A percentile compares a stretch with the other conserved stretches of the same genome.
phyloP scores from a whole-genome alignment of 805 yeast species.

The Metschnikowia picachoensis region DNA sequence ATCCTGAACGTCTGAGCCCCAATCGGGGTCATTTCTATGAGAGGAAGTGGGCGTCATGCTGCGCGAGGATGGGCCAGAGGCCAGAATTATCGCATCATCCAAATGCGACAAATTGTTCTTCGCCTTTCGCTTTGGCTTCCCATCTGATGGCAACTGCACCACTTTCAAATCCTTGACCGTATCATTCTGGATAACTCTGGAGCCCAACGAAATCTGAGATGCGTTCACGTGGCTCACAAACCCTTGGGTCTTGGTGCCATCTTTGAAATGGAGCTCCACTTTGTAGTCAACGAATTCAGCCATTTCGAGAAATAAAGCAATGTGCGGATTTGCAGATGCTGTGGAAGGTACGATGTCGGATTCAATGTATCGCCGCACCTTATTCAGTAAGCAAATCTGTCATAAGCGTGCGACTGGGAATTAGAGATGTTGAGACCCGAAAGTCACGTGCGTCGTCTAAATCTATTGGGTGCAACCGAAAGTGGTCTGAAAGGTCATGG shows the following conservation, averaged over 20 bases:
- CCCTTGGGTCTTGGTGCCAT: slow-evolving; percentile 36
- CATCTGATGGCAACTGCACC: slow-evolving; percentile 43
- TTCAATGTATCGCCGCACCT: too few species aligned
- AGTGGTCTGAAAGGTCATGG: too few species aligned
- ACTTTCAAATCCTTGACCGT: slow-evolving; percentile 55
- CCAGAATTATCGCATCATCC: slow-evolving; percentile 30
- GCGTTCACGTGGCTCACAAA: slow-evolving; percentile 31
- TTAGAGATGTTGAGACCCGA: too few species aligned
- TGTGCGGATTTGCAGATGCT: background rate
- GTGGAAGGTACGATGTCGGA: background rate
- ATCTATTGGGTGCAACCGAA: too few species aligned
- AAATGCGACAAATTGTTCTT: slow-evolving; percentile 3
- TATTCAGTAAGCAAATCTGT: too few species aligned
- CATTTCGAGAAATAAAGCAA: background rate
- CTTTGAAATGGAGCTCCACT: slow-evolving; percentile 36
- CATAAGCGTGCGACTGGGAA: too few species aligned
- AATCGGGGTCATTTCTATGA: slow-evolving; percentile 30
- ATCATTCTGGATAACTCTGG: slow-evolving; percentile 27
- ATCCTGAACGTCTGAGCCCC: slow-evolving; percentile 46
- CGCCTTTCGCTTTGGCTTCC: slow-evolving; percentile 14
- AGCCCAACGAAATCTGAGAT: slow-evolving; percentile 24
- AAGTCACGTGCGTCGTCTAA: too few species aligned
- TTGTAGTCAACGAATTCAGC: slow-evolving; percentile 39
- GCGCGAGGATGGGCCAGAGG: slow-evolving; percentile 8
- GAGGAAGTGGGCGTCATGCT: slow-evolving; percentile 13